Conservation (phyloP, 306 rosid genomes). For the Bauhinia variegata region DNA sequence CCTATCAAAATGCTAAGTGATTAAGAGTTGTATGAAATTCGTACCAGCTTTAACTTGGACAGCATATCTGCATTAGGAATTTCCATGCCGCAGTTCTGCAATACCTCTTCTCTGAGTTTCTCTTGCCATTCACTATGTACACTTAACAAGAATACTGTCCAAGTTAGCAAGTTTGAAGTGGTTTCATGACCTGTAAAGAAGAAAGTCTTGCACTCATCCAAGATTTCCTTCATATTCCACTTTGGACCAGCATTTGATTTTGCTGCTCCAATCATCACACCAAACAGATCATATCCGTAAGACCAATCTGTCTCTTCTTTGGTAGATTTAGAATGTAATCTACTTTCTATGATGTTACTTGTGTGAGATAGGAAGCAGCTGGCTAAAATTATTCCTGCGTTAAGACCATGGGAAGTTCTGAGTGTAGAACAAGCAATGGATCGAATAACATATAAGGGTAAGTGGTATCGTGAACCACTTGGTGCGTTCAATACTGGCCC, state of each 20-base stretch:
- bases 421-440: constrained; percentile 97
- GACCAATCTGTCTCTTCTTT: too few species aligned
- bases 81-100: too few species aligned
- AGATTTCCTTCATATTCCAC: constrained; percentile 33
- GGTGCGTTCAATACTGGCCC: constrained; percentile 79
- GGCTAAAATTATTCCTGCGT: constrained; percentile 71
- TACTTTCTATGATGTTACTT: too few species aligned
- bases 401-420: constrained; percentile 98
- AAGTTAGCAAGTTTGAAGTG: constrained; percentile 38
- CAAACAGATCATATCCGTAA: constrained; percentile 40
- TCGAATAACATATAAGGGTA: constrained; percentile 67
- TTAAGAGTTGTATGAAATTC: too few species aligned
- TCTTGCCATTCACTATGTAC: constrained; percentile 30
- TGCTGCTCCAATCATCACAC: constrained; percentile 25
- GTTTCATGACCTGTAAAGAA: constrained; percentile 49
- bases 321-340: too few species aligned
- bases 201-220: constrained; percentile 43
- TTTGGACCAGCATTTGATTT: constrained; percentile 6
- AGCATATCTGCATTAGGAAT: too few species aligned
- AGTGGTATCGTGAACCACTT: constrained; percentile 88
- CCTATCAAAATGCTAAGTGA: too few species aligned
- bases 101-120: too few species aligned
- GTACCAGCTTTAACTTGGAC: too few species aligned
- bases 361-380: constrained; percentile 53
- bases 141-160: constrained; percentile 38